Percentiles rank a stretch among this genome's conserved stretches.
Evolutionary conservation across 441 rosid genomes (phyloP).

Genomic region (Jatropha podagrica): DNA sequence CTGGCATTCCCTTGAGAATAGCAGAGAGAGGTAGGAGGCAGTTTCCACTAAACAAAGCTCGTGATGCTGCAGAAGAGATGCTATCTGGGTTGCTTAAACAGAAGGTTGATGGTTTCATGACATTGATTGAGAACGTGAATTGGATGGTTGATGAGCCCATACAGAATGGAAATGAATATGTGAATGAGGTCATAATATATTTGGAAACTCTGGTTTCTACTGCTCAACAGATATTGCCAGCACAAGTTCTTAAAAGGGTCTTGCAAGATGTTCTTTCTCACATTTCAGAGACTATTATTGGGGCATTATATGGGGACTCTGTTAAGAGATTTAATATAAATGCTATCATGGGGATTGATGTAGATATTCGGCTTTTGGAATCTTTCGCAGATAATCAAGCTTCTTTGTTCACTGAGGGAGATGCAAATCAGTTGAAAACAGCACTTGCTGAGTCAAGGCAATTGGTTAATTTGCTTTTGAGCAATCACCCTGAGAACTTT

Average conservation of each 20-base stretch:
- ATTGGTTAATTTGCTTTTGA: slow-evolving; percentile 72
- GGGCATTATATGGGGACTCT: slow-evolving; percentile 59
- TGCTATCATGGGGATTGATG: slow-evolving; percentile 76
- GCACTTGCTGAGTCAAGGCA: slow-evolving; percentile 87
- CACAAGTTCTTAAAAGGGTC: slow-evolving; percentile 74
- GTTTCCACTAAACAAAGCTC: slow-evolving; percentile 82
- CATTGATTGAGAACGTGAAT: slow-evolving; percentile 85
- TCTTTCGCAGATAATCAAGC: slow-evolving; percentile 79
- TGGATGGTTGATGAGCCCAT: slow-evolving; percentile 86
- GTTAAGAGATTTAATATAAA: slow-evolving; percentile 80
- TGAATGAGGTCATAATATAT: slow-evolving; percentile 88
- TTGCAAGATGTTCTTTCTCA: slow-evolving; percentile 76
- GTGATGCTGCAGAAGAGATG: slow-evolving; percentile 85
- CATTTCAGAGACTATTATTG: slow-evolving; percentile 82
- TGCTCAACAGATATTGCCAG: slow-evolving; percentile 90
- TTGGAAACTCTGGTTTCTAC: slow-evolving; percentile 90
- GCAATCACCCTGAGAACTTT: slow-evolving; percentile 89
- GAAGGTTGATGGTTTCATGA: slow-evolving; percentile 90
- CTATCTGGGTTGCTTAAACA: slow-evolving; percentile 86
- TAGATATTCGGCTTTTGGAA: slow-evolving; percentile 77
- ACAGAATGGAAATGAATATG: slow-evolving; percentile 86
- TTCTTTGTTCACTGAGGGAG: slow-evolving; percentile 71
- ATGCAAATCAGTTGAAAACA: slow-evolving; percentile 70
- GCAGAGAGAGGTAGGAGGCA: slow-evolving; percentile 91
- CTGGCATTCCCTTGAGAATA: slow-evolving; percentile 90